Evolutionary conservation across 306 rosid genomes (phyloP).

Genomic region (Rosa lucieae): DNA sequence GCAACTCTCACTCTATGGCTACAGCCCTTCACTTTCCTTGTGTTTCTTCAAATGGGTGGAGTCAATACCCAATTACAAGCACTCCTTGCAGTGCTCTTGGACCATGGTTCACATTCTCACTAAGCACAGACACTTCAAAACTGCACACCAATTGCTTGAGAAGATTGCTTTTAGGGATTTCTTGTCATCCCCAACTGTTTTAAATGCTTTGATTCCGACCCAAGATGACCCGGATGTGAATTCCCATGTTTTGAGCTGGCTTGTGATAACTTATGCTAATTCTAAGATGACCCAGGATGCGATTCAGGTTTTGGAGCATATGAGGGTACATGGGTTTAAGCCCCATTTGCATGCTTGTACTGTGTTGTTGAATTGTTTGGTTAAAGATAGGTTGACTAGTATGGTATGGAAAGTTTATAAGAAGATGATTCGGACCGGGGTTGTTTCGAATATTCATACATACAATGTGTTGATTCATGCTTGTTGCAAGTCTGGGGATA

Average conservation of each 20-base stretch:
- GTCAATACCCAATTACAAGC: slow-evolving; percentile 52
- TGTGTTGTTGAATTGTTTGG: slow-evolving; percentile 72
- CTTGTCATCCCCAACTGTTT: slow-evolving; percentile 68
- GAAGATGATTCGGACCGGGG: slow-evolving; percentile 52
- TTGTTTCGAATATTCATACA: slow-evolving; percentile 59
- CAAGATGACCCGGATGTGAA: slow-evolving; percentile 55
- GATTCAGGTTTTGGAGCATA: slow-evolving; percentile 69
- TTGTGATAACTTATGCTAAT: slow-evolving; percentile 59
- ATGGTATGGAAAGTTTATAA: slow-evolving; percentile 75
- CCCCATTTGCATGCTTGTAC: slow-evolving; percentile 86
- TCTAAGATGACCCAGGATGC: slow-evolving; percentile 70
- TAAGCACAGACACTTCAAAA: slow-evolving; percentile 50
- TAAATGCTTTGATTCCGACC: slow-evolving; percentile 50
- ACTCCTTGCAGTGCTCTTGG: slow-evolving; percentile 78
- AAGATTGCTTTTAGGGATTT: slow-evolving; percentile 63
- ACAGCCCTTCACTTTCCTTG: slow-evolving; percentile 46
- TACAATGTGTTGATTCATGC: slow-evolving; percentile 86
- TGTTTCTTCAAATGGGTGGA: slow-evolving; percentile 80
- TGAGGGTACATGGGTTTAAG: slow-evolving; percentile 51
- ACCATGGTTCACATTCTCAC: slow-evolving; percentile 67
- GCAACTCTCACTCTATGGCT: slow-evolving; percentile 47
- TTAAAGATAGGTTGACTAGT: slow-evolving; percentile 56
- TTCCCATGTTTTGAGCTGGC: slow-evolving; percentile 89
- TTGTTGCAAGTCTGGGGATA: slow-evolving; percentile 74
- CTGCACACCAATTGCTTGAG: slow-evolving; percentile 72